Conservation (phyloP, 1,139 yeast species). For the Debaryomyces nepalensis region DNA sequence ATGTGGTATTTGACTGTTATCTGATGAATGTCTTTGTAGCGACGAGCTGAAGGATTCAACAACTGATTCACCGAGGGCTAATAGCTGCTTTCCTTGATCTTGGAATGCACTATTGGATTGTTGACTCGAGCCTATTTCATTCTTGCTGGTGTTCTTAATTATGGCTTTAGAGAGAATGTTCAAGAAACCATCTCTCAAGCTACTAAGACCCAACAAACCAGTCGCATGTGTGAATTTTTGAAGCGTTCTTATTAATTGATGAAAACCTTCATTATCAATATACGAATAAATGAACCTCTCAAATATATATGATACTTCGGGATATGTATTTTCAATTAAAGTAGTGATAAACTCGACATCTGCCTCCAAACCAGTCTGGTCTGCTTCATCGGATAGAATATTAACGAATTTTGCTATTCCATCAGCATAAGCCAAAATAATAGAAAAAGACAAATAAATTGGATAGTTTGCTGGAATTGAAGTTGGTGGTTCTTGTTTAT, state of each 20-base stretch:
- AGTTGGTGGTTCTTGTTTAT: conserved; percentile 73
- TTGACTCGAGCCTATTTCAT: conserved; percentile 14
- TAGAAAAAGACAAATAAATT: conserved; percentile 59
- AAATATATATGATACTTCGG: conserved; percentile 51
- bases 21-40: conserved; percentile 12
- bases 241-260: conserved; percentile 65
- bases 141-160: conserved; percentile 42
- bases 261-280: conserved; percentile 70
- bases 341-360: conserved; percentile 45
- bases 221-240: conserved; percentile 84
- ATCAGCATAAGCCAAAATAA: conserved; percentile 63
- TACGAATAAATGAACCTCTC: conserved; percentile 62
- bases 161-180: conserved; percentile 60
- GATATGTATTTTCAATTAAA: conserved; percentile 49
- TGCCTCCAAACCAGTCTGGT: conserved; percentile 32
- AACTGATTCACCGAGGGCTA: conserved; percentile 62
- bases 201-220: conserved; percentile 66
- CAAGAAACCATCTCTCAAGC: conserved; percentile 65
- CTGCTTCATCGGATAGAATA: conserved; percentile 35
- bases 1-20: background rate
- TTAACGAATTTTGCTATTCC: conserved; percentile 66
- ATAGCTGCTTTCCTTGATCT: conserved; percentile 39
- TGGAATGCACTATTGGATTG: conserved; percentile 19
- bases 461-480: conserved; percentile 65
- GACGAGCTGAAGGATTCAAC: conserved; percentile 61